Evolutionary conservation across 108 stramenopile species (phyloP), one percentile per base, ranked within the genome.

Genomic region (Cyclotella choctawhatcheeana): DNA sequence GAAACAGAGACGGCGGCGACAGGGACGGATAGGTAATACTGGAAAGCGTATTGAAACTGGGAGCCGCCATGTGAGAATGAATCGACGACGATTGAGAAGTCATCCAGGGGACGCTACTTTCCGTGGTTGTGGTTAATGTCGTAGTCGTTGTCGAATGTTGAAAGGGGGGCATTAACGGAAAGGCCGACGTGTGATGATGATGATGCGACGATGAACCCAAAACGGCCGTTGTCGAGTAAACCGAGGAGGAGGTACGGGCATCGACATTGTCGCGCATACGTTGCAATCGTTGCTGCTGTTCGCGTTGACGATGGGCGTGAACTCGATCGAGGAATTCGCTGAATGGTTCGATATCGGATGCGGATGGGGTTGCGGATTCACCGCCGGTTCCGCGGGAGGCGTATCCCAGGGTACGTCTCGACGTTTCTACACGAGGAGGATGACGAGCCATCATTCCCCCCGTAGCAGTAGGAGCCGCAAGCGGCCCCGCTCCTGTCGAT

Each of bases 221-320:
- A 10, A n/a, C 51, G 10, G 51, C n/a, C 10, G 51, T 2, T 2
- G n/a, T 10, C 10, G 51, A 52, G 10, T 10, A n/a, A 18, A 52
- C n/a, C 20, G n/a, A n/a, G n/a, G n/a, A n/a, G n/a, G 51, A n/a
- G 10, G 51, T 21, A 10, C 3, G 0, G 2, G n/a, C 20, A 2
- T 52, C 51, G 5, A 52, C 51, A 52, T 52, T 52, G 8, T n/a
- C 51, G 22, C 21, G 4, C 1, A 52, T 22, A 10, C 51, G 51
- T 52, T 52, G 51, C 2, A 52, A 10, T 52, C 24, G 51, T 5
- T 52, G 22, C 22, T 52, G 51, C 51, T 55, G n/a, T n/a, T n/a
- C n/a, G n/a, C n/a, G 48, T 1, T 67, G 65, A 21, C 67, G 52
- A 18, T 44, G 47, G 25, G 35, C 67, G 44, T 37, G 44, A 1